phyloP scores from a whole-genome alignment of 2,329 filamentous ascomycete genomes.

The Colletotrichum siamense region DNA sequence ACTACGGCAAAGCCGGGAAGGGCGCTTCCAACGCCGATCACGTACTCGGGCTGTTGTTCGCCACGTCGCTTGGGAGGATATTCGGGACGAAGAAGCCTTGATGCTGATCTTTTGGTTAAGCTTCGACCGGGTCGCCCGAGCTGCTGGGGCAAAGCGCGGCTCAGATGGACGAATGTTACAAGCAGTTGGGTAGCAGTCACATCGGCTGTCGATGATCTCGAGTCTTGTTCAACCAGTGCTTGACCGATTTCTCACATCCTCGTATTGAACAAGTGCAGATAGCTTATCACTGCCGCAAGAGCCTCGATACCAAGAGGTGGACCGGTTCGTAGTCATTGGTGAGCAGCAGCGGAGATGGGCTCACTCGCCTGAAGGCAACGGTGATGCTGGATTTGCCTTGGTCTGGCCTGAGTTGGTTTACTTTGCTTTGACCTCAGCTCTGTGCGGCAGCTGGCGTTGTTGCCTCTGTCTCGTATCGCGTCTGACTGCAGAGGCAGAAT shows the following conservation, averaged over 20 bases:
- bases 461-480: conserved; percentile 15
- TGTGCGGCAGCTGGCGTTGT: background rate
- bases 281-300: background rate
- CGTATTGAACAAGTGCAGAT: background rate
- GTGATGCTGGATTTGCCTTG: background rate
- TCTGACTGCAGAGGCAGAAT: background rate
- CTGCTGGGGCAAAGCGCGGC: background rate
- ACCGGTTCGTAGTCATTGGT: background rate
- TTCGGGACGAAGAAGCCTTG: background rate
- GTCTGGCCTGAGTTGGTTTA: background rate
- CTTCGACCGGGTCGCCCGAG: background rate
- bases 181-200: background rate
- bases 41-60: background rate
- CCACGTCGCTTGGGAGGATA: background rate
- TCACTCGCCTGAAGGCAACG: background rate
- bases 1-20: background rate
- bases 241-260: background rate
- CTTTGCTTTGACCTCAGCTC: background rate
- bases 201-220: background rate
- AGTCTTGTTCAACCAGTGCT: background rate
- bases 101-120: conserved; percentile 6
- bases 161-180: background rate
- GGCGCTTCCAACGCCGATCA: background rate
- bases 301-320: background rate
- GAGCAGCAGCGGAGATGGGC: background rate